Conservation (phyloP, 495 filamentous ascomycete genomes). For the Podospora didyma region DNA sequence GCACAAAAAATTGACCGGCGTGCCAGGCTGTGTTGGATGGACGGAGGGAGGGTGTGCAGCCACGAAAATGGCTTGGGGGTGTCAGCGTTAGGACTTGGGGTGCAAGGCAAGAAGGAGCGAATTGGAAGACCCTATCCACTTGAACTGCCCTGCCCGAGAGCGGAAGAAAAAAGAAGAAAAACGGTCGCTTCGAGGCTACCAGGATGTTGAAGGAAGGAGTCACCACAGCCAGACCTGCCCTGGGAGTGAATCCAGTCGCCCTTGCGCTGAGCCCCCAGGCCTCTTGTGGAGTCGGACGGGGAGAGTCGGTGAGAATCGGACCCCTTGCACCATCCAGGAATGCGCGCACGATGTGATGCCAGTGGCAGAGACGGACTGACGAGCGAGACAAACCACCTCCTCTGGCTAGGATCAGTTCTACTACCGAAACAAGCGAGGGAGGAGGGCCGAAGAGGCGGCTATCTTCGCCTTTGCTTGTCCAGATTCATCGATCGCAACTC, state of each 20-base stretch:
- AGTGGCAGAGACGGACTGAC: neutral
- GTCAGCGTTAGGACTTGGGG: neutral
- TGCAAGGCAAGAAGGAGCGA: neutral
- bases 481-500: neutral
- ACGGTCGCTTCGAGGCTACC: neutral
- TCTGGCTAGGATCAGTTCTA: too few relatives aligned
- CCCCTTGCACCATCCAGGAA: neutral
- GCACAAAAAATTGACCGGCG: slow-evolving; percentile 18
- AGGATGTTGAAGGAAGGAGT: slow-evolving; percentile 28
- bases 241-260: too few relatives aligned
- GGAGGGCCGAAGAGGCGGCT: neutral
- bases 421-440: neutral
- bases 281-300: slow-evolving; percentile 23
- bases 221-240: neutral
- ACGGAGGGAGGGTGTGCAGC: slow-evolving; percentile 3
- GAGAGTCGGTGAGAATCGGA: neutral
- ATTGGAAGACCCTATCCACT: neutral
- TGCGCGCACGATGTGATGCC: neutral
- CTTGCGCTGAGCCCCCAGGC: slow-evolving; percentile 3
- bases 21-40: slow-evolving; percentile 2
- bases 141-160: neutral
- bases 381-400: neutral
- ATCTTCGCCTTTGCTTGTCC: neutral
- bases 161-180: neutral
- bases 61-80: neutral